Conservation (phyloP, 2,329 filamentous ascomycete genomes). For the Fusarium haematococcum region DNA sequence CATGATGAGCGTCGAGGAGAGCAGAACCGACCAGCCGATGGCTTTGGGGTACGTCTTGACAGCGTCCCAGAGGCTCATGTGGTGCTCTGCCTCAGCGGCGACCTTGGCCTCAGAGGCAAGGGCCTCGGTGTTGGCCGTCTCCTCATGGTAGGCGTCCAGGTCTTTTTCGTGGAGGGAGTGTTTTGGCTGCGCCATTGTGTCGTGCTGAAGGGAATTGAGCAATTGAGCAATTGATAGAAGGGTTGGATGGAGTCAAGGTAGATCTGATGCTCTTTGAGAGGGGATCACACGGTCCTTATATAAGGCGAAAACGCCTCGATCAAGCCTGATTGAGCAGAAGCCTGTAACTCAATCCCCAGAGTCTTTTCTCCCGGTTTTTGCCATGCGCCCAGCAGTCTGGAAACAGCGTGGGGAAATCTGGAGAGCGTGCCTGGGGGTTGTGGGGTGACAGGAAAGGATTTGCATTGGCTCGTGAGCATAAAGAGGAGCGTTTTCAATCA, state of each 20-base stretch:
- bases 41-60: conserved; percentile 59
- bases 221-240: not conserved
- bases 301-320: conserved; percentile 9
- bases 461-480: conserved; percentile 19
- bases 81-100: conserved; percentile 55
- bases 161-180: conserved; percentile 30
- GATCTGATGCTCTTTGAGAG: not conserved
- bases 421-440: conserved; percentile 13
- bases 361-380: not conserved
- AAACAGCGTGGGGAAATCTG: conserved; percentile 30
- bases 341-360: conserved; percentile 9
- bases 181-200: conserved; percentile 41
- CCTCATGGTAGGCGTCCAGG: conserved; percentile 42
- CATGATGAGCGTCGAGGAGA: conserved; percentile 62
- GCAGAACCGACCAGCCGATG: conserved; percentile 59
- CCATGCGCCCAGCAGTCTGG: conserved; percentile 1
- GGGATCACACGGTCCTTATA: conserved; percentile 9
- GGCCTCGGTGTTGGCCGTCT: conserved; percentile 35
- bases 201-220: not conserved
- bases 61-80: conserved; percentile 55
- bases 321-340: not conserved
- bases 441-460: conserved; percentile 21
- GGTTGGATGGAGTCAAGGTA: not conserved
- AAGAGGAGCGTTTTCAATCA: not conserved
- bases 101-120: conserved; percentile 54